A percentile compares a stretch with the other conserved stretches of the same genome.
These are phyloP conservation scores for Collybiopsis luxurians DNA, from an alignment of 768 basidiomycete species.

Conservation along the genomic window DNA sequence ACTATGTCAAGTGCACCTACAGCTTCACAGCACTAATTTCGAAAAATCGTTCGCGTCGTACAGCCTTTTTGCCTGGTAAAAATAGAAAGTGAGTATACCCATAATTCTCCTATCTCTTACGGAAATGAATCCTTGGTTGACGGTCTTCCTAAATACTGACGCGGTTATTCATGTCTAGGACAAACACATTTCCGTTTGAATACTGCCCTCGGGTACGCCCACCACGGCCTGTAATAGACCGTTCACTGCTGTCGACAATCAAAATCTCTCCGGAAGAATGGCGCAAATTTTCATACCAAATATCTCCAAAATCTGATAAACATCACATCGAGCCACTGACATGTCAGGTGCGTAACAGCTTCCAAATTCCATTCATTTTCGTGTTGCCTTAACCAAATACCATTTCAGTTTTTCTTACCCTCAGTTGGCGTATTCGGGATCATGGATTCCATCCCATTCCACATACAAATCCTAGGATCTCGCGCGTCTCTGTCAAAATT, in stretches of 20 bases:
- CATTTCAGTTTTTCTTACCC: constrained; percentile 5
- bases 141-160: too few species aligned
- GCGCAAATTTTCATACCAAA: neutral
- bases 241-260: neutral
- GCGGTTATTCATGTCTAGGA: too few species aligned
- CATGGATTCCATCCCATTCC: constrained; percentile 1
- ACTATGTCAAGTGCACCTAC: constrained; percentile 8
- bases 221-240: neutral
- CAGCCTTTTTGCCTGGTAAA: constrained; percentile 3
- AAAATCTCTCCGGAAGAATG: constrained; percentile 4
- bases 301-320: neutral
- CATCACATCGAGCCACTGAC: neutral
- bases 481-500: neutral
- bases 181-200: neutral
- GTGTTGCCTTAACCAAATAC: neutral
- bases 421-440: constrained; percentile 3
- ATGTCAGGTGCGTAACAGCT: neutral
- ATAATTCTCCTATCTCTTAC: neutral
- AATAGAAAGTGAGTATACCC: neutral
- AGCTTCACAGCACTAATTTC: neutral
- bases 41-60: neutral
- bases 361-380: too few species aligned
- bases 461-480: constrained; percentile 2
- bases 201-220: neutral
- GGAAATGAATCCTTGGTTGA: neutral